These are phyloP conservation scores for Balakata baccata DNA, from an alignment of 345 rosid species.

Conservation along the genomic window DNA sequence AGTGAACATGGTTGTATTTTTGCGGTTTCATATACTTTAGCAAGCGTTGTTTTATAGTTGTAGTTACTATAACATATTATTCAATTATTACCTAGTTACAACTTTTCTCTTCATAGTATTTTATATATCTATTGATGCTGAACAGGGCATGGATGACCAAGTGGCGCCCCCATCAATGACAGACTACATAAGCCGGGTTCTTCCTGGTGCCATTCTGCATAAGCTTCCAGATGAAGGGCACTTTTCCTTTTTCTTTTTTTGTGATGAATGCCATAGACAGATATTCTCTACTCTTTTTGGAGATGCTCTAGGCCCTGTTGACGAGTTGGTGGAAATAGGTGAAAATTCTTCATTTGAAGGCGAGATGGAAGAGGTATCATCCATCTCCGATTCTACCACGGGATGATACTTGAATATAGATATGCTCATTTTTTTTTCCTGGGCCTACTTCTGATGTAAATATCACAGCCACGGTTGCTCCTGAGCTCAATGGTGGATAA, in stretches of 20 bases:
- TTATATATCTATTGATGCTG: conserved; percentile 9
- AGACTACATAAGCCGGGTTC: conserved; percentile 66
- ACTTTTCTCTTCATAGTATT: not conserved
- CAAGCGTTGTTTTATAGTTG: too few species aligned
- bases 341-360: conserved; percentile 18
- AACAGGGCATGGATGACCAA: conserved; percentile 76
- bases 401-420: conserved; percentile 21
- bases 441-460: conserved; percentile 38
- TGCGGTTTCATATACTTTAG: not conserved
- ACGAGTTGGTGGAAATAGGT: conserved; percentile 28
- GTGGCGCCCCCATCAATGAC: conserved; percentile 61
- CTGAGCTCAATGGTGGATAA: too few species aligned
- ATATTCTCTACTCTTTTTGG: conserved; percentile 71
- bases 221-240: conserved; percentile 81
- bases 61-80: too few species aligned
- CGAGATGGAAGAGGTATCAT: conserved; percentile 16
- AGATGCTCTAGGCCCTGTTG: conserved; percentile 56
- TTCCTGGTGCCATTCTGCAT: conserved; percentile 61
- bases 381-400: conserved; percentile 19
- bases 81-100: too few species aligned
- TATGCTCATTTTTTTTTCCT: too few species aligned
- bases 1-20: not conserved
- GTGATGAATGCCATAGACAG: conserved; percentile 73
- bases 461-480: conserved; percentile 29
- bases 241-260: conserved; percentile 72